phyloP scores from a whole-genome alignment of 2,329 filamentous ascomycete genomes.

The Coniochaeta sp. region DNA sequence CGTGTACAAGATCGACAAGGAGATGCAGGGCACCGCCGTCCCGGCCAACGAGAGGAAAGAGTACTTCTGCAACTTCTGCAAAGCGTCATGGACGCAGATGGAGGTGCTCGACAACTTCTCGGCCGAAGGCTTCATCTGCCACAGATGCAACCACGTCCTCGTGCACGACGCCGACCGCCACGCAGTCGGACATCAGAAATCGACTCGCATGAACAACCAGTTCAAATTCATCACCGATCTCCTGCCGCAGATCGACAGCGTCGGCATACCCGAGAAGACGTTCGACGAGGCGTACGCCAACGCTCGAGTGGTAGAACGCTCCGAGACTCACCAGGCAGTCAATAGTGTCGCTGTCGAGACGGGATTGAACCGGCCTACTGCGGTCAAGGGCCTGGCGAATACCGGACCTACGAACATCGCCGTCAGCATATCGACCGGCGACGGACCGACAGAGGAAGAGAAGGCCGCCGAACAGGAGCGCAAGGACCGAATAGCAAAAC shows the following conservation, averaged over 20 bases:
- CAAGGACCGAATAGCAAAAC: slow-evolving; percentile 56
- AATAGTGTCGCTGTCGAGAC: slow-evolving; percentile 50
- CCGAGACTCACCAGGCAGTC: slow-evolving; percentile 58
- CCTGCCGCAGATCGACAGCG: slow-evolving; percentile 68
- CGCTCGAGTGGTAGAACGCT: slow-evolving; percentile 56
- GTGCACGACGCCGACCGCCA: slow-evolving; percentile 59
- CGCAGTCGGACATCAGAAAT: slow-evolving; percentile 64
- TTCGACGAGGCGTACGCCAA: slow-evolving; percentile 62
- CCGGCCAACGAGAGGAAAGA: slow-evolving; percentile 85
- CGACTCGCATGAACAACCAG: slow-evolving; percentile 68
- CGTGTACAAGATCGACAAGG: slow-evolving; percentile 79
- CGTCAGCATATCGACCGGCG: slow-evolving; percentile 59
- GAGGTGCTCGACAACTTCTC: slow-evolving; percentile 77
- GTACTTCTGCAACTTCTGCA: slow-evolving; percentile 75
- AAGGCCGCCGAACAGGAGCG: slow-evolving; percentile 56
- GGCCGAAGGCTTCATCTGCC: slow-evolving; percentile 69
- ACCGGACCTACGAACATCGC: slow-evolving; percentile 61
- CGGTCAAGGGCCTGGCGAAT: slow-evolving; percentile 61
- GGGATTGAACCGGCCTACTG: slow-evolving; percentile 49
- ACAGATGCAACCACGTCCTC: slow-evolving; percentile 63
- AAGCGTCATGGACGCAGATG: slow-evolving; percentile 79
- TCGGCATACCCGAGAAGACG: slow-evolving; percentile 64
- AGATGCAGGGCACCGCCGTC: slow-evolving; percentile 76
- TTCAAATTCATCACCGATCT: slow-evolving; percentile 72
- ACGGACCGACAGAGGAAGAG: slow-evolving; percentile 60